phyloP scores from a whole-genome alignment of 2,329 filamentous ascomycete genomes.

The Dryadomyces quercivorus region DNA sequence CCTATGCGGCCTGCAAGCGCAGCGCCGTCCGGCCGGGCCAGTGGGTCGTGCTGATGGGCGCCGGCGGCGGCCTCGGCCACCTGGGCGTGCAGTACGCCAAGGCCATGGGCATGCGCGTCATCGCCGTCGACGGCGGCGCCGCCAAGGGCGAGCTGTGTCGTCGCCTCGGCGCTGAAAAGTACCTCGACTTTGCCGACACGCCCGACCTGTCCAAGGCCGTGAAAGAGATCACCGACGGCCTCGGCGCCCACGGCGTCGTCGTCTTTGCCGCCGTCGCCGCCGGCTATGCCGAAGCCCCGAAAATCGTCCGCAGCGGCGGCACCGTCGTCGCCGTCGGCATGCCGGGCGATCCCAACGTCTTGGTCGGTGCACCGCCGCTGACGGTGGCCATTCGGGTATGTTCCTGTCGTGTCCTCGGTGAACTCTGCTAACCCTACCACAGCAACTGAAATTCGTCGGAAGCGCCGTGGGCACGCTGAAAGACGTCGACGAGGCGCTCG shows the following conservation, averaged over 20 bases:
- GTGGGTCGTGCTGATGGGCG: conserved; percentile 9
- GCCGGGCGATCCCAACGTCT: conserved; percentile 51
- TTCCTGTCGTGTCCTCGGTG: background rate
- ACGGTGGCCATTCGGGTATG: conserved; percentile 7
- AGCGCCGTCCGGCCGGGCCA: conserved; percentile 6
- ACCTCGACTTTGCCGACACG: conserved; percentile 61
- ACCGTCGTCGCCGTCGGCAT: conserved; percentile 80
- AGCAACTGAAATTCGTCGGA: conserved; percentile 9
- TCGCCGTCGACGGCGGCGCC: conserved; percentile 9
- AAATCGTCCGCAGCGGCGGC: conserved; percentile 72
- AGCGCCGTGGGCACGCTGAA: conserved; percentile 7
- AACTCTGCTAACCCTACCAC: background rate
- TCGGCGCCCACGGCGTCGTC: conserved; percentile 81
- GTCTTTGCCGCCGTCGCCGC: conserved; percentile 77
- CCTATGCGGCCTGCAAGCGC: conserved; percentile 9
- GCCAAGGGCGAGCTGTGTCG: conserved; percentile 7
- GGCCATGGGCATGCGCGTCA: conserved; percentile 10
- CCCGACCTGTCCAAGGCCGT: conserved; percentile 40
- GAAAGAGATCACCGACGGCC: conserved; percentile 62
- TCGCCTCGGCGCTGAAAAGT: conserved; percentile 10
- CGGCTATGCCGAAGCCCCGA: conserved; percentile 86
- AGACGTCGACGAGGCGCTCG: conserved; percentile 9
- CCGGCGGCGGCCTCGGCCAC: conserved; percentile 22
- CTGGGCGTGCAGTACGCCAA: conserved; percentile 11
- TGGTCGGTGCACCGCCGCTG: conserved; percentile 6